phyloP scores from a whole-genome alignment of 129 eudicot genomes.

The Rutidosis leptorrhynchoides region DNA sequence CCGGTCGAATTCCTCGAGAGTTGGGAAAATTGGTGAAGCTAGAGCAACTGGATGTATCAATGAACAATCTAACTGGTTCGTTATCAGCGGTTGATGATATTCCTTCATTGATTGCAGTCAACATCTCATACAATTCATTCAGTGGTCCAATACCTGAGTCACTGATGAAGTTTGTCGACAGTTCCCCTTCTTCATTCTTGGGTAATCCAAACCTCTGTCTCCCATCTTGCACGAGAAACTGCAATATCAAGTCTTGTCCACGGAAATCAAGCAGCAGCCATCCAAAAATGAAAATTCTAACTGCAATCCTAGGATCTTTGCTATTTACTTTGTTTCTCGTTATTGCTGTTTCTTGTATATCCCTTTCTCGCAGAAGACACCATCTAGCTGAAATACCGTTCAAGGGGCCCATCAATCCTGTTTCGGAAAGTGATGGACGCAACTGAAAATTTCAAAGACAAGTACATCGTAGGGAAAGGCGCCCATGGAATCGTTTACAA shows the following conservation, averaged over 20 bases:
- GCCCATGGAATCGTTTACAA: conserved; percentile 84
- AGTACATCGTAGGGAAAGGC: conserved; percentile 69
- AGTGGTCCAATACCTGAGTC: conserved; percentile 52
- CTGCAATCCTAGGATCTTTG: conserved; percentile 40
- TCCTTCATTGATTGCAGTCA: conserved; percentile 36
- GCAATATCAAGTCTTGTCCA: conserved; percentile 24
- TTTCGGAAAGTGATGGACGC: conserved; percentile 53
- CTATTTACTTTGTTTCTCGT: conserved; percentile 37
- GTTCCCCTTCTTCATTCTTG: conserved; percentile 49
- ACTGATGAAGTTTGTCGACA: conserved; percentile 45
- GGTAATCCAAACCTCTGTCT: conserved; percentile 61
- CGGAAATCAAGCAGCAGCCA: conserved; percentile 33
- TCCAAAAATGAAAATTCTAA: conserved; percentile 33
- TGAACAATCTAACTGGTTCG: conserved; percentile 57
- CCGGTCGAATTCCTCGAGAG: conserved; percentile 47
- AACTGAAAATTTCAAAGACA: conserved; percentile 61
- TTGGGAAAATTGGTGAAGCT: conserved; percentile 47
- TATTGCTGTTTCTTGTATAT: conserved; percentile 30
- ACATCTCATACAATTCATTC: conserved; percentile 60
- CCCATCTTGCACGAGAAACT: conserved; percentile 34
- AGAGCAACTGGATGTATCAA: conserved; percentile 50
- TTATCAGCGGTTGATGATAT: conserved; percentile 43
- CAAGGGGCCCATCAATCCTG: conserved; percentile 49
- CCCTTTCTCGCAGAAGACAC: conserved; percentile 23
- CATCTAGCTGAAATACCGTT: conserved; percentile 28